A percentile compares a stretch with the other conserved stretches of the same genome.
phyloP scores from a whole-genome alignment of 2,329 filamentous ascomycete genomes.

The Penicillium aurantiogriseum region DNA sequence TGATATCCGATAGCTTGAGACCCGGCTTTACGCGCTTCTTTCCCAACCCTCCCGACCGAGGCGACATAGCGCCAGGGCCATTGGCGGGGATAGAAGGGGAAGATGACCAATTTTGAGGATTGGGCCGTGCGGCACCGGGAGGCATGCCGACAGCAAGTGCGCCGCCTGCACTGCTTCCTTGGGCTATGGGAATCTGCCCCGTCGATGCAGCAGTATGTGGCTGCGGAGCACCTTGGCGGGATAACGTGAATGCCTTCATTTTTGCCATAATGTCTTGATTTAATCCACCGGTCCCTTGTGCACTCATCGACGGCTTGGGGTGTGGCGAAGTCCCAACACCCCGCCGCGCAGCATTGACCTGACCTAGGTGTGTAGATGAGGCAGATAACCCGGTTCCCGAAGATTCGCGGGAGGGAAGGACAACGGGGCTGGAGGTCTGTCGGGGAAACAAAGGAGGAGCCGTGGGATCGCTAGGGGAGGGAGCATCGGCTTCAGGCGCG shows the following conservation, averaged over 20 bases:
- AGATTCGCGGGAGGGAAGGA: conserved; percentile 27
- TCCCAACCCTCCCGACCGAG: conserved; percentile 47
- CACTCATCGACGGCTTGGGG: conserved; percentile 35
- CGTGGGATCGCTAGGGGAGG: conserved; percentile 44
- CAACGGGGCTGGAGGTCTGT: conserved; percentile 27
- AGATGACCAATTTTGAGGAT: conserved; percentile 34
- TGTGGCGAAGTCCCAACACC: conserved; percentile 29
- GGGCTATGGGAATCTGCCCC: conserved; percentile 30
- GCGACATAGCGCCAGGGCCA: conserved; percentile 45
- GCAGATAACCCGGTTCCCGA: conserved; percentile 59
- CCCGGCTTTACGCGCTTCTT: conserved; percentile 50
- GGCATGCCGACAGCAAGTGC: conserved; percentile 33
- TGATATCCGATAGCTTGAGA: conserved; percentile 50
- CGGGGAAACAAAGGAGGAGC: conserved; percentile 12
- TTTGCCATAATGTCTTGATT: conserved; percentile 65
- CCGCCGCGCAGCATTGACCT: conserved; percentile 67
- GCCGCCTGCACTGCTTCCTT: conserved; percentile 26
- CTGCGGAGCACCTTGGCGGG: conserved; percentile 58
- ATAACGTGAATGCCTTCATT: conserved; percentile 68
- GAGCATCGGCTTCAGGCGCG: conserved; percentile 41
- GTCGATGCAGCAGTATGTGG: conserved; percentile 35
- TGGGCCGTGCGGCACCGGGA: conserved; percentile 26
- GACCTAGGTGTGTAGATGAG: conserved; percentile 80
- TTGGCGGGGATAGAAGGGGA: conserved; percentile 33
- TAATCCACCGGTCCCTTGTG: conserved; percentile 50